Evolutionary conservation across 2,329 filamentous ascomycete species (phyloP).

Genomic region (Botrytis deweyae): DNA sequence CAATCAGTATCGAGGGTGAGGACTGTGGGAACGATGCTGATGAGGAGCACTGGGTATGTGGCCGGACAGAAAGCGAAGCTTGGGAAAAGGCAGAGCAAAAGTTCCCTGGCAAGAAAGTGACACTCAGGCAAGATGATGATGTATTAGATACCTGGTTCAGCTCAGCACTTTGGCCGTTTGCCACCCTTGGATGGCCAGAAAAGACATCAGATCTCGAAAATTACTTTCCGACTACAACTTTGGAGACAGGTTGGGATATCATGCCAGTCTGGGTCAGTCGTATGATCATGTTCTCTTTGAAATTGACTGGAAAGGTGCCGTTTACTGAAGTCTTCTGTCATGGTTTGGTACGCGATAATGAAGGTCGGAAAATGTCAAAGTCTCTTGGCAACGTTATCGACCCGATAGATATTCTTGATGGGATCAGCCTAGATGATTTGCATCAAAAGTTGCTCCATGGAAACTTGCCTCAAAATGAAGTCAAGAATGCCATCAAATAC

Average conservation of each 20-base stretch:
- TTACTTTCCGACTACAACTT: background rate
- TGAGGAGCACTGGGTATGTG: background rate
- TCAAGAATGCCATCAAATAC: background rate
- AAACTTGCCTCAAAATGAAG: background rate
- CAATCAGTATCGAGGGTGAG: background rate
- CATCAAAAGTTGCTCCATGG: background rate
- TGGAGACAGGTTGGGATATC: background rate
- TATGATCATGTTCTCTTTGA: background rate
- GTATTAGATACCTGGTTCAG: background rate
- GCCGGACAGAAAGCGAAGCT: background rate
- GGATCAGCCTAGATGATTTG: background rate
- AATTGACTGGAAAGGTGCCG: background rate
- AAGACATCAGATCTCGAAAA: background rate
- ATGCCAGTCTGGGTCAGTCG: background rate
- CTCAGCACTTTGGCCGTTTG: background rate
- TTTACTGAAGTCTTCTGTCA: background rate
- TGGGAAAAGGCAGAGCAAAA: background rate
- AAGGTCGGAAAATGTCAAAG: background rate
- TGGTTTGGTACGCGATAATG: background rate
- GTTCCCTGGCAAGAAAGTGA: background rate
- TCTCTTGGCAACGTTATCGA: constrained; percentile 1
- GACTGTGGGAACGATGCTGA: background rate
- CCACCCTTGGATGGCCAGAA: background rate
- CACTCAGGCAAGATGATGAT: background rate
- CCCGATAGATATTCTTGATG: background rate